Conservation (phyloP, 1,284 basidiomycete species). For the Ustanciosporium gigantosporum region DNA sequence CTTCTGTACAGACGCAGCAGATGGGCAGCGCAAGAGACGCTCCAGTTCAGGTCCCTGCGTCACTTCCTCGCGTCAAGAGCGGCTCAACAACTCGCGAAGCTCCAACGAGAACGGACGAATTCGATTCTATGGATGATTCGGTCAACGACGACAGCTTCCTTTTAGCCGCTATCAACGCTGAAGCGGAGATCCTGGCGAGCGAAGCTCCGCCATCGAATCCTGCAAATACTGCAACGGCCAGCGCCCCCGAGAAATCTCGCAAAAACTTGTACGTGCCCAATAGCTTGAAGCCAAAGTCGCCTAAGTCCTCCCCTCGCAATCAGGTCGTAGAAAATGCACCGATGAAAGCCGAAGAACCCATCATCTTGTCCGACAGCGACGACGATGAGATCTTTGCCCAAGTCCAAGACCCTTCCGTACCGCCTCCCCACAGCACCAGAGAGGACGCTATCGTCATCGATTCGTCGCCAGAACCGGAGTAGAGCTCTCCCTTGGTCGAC, state of each 20-base stretch:
- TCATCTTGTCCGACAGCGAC: slow-evolving; percentile 28
- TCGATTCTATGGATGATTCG: not conserved
- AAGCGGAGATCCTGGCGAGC: slow-evolving; percentile 4
- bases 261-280: too few species aligned
- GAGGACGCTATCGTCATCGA: slow-evolving; percentile 35
- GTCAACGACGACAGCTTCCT: slow-evolving; percentile 29
- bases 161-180: slow-evolving; percentile 20
- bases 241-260: too few species aligned
- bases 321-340: not conserved
- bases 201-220: too few species aligned
- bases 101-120: not conserved
- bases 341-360: slow-evolving; percentile 1
- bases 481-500: not conserved
- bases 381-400: slow-evolving; percentile 8
- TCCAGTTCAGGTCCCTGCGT: too few species aligned
- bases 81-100: not conserved
- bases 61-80: too few species aligned
- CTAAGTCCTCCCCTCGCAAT: not conserved
- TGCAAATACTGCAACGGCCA: too few species aligned
- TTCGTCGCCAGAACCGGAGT: slow-evolving; percentile 7
- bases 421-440: slow-evolving; percentile 1
- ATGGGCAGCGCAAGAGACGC: too few species aligned
- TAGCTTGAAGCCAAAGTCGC: not conserved
- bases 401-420: not conserved
- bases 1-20: too few species aligned